phyloP scores from a whole-genome alignment of 306 rosid genomes.

The Begonia loranthoides region DNA sequence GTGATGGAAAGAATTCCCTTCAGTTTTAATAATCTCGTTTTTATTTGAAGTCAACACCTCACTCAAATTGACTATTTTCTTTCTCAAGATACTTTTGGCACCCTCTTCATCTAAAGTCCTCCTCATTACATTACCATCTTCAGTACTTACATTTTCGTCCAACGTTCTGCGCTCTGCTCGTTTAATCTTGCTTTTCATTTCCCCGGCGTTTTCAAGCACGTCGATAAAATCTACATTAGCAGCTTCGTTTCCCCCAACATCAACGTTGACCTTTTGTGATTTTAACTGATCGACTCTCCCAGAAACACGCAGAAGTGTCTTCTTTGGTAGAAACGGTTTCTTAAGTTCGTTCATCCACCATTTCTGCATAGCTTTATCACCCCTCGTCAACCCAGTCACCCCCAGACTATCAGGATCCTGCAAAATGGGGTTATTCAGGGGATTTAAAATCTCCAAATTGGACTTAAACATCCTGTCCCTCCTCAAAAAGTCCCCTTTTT shows the following conservation, averaged over 20 bases:
- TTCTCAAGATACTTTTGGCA: background rate
- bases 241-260: slow-evolving; percentile 1
- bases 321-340: slow-evolving; percentile 34
- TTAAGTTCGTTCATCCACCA: slow-evolving; percentile 52
- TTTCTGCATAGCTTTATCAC: slow-evolving; percentile 42
- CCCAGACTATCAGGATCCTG: slow-evolving; percentile 67
- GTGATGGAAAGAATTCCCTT: slow-evolving; percentile 10
- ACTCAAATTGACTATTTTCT: background rate
- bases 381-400: slow-evolving; percentile 36
- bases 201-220: background rate
- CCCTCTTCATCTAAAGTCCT: slow-evolving; percentile 8
- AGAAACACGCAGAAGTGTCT: slow-evolving; percentile 14
- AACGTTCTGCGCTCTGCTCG: slow-evolving; percentile 23
- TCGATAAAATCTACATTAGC: slow-evolving; percentile 3
- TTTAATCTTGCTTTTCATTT: slow-evolving; percentile 12
- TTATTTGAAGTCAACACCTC: slow-evolving; percentile 6
- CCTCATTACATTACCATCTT: background rate
- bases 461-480: slow-evolving; percentile 74
- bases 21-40: slow-evolving; percentile 1
- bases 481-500: slow-evolving; percentile 47
- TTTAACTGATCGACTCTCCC: slow-evolving; percentile 8
- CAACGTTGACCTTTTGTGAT: slow-evolving; percentile 6
- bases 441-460: slow-evolving; percentile 47
- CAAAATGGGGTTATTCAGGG: slow-evolving; percentile 47
- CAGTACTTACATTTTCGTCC: slow-evolving; percentile 7